A percentile compares a stretch with the other conserved stretches of the same genome.
Conservation (phyloP, 805 yeast genomes). For the Yamadazyma laniorum region DNA sequence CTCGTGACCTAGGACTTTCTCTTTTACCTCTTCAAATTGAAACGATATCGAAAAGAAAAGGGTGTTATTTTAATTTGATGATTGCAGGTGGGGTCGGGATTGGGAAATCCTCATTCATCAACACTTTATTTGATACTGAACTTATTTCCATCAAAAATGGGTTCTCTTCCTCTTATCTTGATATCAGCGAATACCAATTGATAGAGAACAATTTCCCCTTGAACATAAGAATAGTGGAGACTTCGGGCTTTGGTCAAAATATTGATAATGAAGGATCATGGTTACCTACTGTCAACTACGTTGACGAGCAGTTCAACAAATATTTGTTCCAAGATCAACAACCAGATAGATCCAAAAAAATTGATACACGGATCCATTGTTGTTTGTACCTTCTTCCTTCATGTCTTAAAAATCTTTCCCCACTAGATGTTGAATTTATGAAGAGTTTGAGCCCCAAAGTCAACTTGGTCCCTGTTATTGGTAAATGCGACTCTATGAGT, state of each 20-base stretch:
- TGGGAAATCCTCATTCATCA: slow-evolving; percentile 76
- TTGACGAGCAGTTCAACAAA: slow-evolving; percentile 75
- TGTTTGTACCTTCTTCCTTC: slow-evolving; percentile 83
- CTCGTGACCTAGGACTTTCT: slow-evolving; percentile 12
- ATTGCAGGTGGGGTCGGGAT: slow-evolving; percentile 36
- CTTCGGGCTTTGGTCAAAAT: slow-evolving; percentile 72
- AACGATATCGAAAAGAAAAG: slow-evolving; percentile 22
- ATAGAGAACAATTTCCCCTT: slow-evolving; percentile 60
- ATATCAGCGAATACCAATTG: slow-evolving; percentile 45
- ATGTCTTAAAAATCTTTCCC: slow-evolving; percentile 48
- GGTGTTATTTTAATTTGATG: slow-evolving; percentile 36
- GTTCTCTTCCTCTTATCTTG: background rate
- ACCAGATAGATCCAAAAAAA: slow-evolving; percentile 26
- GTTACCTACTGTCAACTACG: slow-evolving; percentile 55
- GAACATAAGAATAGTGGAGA: slow-evolving; percentile 63
- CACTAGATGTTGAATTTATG: slow-evolving; percentile 38
- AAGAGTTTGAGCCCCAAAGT: slow-evolving; percentile 30
- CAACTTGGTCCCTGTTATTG: slow-evolving; percentile 39
- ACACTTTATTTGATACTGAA: slow-evolving; percentile 60
- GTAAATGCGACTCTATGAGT: slow-evolving; percentile 36
- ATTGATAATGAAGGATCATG: slow-evolving; percentile 46
- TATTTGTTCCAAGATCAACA: slow-evolving; percentile 66
- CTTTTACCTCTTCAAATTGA: slow-evolving; percentile 32
- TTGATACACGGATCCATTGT: slow-evolving; percentile 75
- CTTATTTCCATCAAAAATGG: slow-evolving; percentile 12